These are phyloP conservation scores for Wickerhamiella brachini DNA, from an alignment of 805 yeast genomes.

Conservation along the genomic window DNA sequence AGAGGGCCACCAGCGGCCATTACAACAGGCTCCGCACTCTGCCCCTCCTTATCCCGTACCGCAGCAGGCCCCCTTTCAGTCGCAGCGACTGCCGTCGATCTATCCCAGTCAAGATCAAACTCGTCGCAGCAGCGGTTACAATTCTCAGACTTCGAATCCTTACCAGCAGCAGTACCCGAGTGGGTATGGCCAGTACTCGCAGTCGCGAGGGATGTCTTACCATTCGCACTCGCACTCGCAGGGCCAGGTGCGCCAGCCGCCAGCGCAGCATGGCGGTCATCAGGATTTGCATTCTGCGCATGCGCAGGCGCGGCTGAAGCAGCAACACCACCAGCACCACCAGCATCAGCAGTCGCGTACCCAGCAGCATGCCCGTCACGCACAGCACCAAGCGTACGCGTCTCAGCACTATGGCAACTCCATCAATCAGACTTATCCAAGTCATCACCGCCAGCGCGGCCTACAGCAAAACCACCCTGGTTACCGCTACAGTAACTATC, in stretches of 20 bases:
- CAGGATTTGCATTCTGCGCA: not conserved
- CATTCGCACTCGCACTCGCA: not conserved
- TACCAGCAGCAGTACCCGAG: not conserved
- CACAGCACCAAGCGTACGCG: not conserved
- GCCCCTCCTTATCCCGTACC: not conserved
- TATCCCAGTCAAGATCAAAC: not conserved
- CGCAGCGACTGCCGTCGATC: not conserved
- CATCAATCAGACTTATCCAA: not conserved
- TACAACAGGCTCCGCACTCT: not conserved
- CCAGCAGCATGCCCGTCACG: not conserved
- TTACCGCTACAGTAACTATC: not conserved
- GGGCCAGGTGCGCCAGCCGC: not conserved
- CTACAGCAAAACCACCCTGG: not conserved
- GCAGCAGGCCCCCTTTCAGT: not conserved
- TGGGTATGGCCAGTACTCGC: not conserved
- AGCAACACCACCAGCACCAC: not conserved
- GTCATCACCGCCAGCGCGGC: not conserved
- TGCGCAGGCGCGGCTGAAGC: constrained; percentile 1
- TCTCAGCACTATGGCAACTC: not conserved
- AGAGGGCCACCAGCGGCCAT: not conserved
- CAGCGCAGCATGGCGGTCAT: not conserved
- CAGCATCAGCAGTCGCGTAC: not conserved
- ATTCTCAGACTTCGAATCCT: not conserved
- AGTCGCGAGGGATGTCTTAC: not conserved
- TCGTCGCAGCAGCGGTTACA: not conserved